A percentile compares a stretch with the other conserved stretches of the same genome.
These are phyloP conservation scores for Mesotaenium endlicherianum DNA, from an alignment of 139 green algal genomes.

Conservation along the genomic window DNA sequence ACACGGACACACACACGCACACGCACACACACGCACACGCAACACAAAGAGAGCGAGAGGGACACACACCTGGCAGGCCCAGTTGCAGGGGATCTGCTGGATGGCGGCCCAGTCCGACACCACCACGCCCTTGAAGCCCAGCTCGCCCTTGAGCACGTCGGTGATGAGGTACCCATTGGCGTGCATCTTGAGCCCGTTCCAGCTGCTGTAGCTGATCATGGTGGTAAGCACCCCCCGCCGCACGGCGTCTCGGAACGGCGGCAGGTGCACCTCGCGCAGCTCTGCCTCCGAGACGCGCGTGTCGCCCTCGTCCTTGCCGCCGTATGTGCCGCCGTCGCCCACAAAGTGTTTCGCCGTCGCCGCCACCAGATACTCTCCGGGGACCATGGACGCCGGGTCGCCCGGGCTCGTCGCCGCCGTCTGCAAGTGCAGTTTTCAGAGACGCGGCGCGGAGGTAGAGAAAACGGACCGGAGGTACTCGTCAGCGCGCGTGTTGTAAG, in stretches of 20 bases:
- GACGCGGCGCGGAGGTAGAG: background rate
- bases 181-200: conserved; percentile 45
- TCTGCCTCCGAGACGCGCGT: background rate
- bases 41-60: too few species aligned
- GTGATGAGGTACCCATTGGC: conserved; percentile 30
- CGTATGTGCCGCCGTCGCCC: conserved; percentile 29
- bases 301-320: conserved; percentile 25
- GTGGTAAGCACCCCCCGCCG: background rate
- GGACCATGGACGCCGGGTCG: background rate
- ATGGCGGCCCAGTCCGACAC: conserved; percentile 34
- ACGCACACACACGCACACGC: too few species aligned
- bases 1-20: too few species aligned
- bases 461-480: background rate
- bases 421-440: background rate
- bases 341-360: conserved; percentile 43
- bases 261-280: conserved; percentile 30
- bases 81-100: conserved; percentile 10
- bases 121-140: conserved; percentile 12
- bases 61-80: background rate
- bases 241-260: conserved; percentile 24
- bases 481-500: background rate
- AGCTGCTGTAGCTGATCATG: conserved; percentile 41
- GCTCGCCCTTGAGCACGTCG: conserved; percentile 6
- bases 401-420: background rate
- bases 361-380: conserved; percentile 8